Evolutionary conservation across 1,284 basidiomycete species (phyloP).

Genomic region (Peniophora sp.): DNA sequence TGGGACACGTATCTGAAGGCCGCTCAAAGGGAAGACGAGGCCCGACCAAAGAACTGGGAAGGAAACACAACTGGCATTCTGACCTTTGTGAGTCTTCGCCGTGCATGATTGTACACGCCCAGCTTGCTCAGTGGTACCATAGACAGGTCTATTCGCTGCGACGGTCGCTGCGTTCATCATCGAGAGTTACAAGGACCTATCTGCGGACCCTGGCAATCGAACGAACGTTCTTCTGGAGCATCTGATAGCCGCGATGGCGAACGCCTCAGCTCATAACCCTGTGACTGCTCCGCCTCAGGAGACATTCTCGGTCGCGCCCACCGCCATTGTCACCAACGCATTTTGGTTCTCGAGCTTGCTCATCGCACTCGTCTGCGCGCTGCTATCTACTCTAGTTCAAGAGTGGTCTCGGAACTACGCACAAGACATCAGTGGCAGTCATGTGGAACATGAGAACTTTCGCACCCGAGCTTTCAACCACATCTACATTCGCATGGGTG

Average conservation of each 20-base stretch:
- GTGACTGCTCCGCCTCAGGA: neutral
- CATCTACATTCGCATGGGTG: conserved; percentile 29
- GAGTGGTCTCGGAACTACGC: conserved; percentile 19
- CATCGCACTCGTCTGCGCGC: conserved; percentile 16
- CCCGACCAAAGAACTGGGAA: conserved; percentile 6
- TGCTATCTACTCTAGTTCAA: conserved; percentile 18
- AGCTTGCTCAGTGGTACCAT: too few species aligned
- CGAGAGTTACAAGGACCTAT: conserved; percentile 15
- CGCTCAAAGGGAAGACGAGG: conserved; percentile 5
- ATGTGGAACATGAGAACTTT: conserved; percentile 19
- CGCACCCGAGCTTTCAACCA: conserved; percentile 29
- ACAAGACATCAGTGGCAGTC: conserved; percentile 13
- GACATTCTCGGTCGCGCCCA: conserved; percentile 13
- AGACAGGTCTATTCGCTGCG: conserved; percentile 22
- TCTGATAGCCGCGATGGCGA: conserved; percentile 1
- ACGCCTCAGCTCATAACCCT: neutral
- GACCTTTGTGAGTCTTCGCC: conserved; percentile 8
- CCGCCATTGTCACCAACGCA: conserved; percentile 23
- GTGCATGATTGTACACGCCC: too few species aligned
- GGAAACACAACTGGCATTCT: conserved; percentile 8
- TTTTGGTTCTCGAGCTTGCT: conserved; percentile 27
- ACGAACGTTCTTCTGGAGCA: conserved; percentile 14
- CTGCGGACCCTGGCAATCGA: conserved; percentile 9
- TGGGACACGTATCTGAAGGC: conserved; percentile 2
- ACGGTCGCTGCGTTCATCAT: conserved; percentile 18